Evolutionary conservation across 805 yeast species (phyloP), one percentile per base, ranked within the genome.

Genomic region (Myxozyma sirexii): DNA sequence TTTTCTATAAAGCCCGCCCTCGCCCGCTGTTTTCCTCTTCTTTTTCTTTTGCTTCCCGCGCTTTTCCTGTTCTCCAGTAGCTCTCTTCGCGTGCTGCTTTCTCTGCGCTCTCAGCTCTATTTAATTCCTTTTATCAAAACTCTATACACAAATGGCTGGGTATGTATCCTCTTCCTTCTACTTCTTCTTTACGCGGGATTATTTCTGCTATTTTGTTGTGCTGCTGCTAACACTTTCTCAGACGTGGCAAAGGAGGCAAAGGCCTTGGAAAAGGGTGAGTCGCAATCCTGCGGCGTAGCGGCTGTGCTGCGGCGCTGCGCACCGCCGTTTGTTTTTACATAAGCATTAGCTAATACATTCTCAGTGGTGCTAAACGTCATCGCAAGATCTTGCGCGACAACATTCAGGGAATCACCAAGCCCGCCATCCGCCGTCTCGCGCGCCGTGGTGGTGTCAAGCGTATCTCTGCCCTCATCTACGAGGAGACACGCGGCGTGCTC

Each of bases 371-470:
- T 75, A 93, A 93, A 87, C 91, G 99, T 82, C 99, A 93, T 91
- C 90, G 98, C 87, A 92, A 92, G 90, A 90, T 93, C 80, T 84
- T 92, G 70, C 92, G 98, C 85, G 99, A 94, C 81, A 93, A 93
- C 93, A 93, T 93, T 72, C 97, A 92, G 82, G 99, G 99, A 85
- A 93, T 93, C 78, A 93, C 99, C 67, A 93, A 93, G 86, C 99
- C 99, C 77, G 99, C 99, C 77, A 93, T 93, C 77, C 91, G 99
- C 84, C 93, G 99, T 89, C 87, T 93, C 74, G 99, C 99, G 54
- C 93, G 99, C 87, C 91, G 99, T 90, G 99, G 99, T 82, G 99
- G 99, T 92, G 99, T 93, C 77, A 93, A 93, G 88, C 97, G 99
- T 89, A 93, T 93, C 75, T 93, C 98, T 66, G 98, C 97, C 78